Evolutionary conservation across 1,284 basidiomycete species (phyloP).

Genomic region (Sutorius eximius): DNA sequence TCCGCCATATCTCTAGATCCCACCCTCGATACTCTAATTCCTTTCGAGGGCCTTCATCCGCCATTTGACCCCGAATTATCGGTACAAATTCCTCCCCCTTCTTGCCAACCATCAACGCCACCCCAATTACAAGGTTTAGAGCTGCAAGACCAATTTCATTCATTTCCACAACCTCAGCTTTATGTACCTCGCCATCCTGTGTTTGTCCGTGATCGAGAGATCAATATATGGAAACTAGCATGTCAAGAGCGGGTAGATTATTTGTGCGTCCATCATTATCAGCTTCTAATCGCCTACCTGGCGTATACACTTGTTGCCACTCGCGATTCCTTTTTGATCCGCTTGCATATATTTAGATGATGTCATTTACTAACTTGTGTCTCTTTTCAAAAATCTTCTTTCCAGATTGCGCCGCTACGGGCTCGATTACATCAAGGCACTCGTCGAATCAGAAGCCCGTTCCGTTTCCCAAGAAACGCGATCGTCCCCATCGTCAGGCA

Average conservation of each 20-base stretch:
- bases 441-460: slow-evolving; percentile 32
- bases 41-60: slow-evolving; percentile 25
- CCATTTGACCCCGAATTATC: slow-evolving; percentile 17
- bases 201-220: slow-evolving; percentile 34
- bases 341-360: slow-evolving; percentile 5
- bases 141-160: slow-evolving; percentile 26
- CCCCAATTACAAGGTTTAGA: slow-evolving; percentile 25
- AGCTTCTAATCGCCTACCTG: slow-evolving; percentile 2
- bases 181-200: slow-evolving; percentile 30
- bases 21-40: slow-evolving; percentile 23
- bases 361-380: slow-evolving; percentile 6
- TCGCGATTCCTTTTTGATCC: slow-evolving; percentile 17
- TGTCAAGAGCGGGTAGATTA: slow-evolving; percentile 36
- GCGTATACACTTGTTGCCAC: neutral
- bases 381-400: neutral
- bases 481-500: slow-evolving; percentile 1
- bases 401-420: slow-evolving; percentile 34
- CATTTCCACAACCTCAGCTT: slow-evolving; percentile 26
- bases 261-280: slow-evolving; percentile 24
- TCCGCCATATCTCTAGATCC: slow-evolving; percentile 15
- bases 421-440: slow-evolving; percentile 34
- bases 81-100: slow-evolving; percentile 13
- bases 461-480: neutral
- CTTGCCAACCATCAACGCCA: slow-evolving; percentile 4
- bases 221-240: slow-evolving; percentile 37